phyloP scores from a whole-genome alignment of 1,139 yeast species.

The Blastobotrys aristatus region DNA sequence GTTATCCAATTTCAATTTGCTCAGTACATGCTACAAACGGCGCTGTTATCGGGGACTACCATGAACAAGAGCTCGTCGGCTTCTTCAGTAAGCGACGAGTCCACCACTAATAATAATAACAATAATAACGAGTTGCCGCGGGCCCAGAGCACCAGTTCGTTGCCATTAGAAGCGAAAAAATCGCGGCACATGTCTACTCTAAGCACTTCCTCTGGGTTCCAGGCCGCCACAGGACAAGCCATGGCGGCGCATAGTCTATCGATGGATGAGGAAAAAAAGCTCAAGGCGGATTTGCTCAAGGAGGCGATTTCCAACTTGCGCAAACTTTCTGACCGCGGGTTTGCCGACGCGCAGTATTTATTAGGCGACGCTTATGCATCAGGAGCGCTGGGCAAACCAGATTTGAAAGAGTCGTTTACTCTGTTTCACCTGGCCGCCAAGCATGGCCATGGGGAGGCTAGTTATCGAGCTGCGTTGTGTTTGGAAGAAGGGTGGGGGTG shows the following conservation, averaged over 20 bases:
- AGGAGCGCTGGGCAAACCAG: conserved; percentile 82
- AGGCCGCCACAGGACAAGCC: neutral
- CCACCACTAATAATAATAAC: conserved; percentile 1
- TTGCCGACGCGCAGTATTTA: conserved; percentile 84
- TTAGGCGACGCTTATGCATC: conserved; percentile 84
- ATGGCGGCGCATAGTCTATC: neutral
- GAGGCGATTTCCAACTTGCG: conserved; percentile 73
- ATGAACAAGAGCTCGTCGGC: neutral
- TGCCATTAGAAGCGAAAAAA: conserved; percentile 8
- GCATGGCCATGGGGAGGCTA: conserved; percentile 86
- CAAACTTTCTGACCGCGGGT: conserved; percentile 73
- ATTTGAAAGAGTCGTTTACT: conserved; percentile 66
- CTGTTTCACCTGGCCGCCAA: conserved; percentile 88
- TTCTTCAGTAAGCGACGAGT: conserved; percentile 2
- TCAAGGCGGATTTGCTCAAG: conserved; percentile 46
- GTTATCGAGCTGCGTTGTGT: conserved; percentile 86
- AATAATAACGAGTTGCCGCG: neutral
- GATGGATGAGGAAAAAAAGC: conserved; percentile 36
- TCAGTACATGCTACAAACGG: conserved; percentile 84
- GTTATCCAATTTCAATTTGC: conserved; percentile 84
- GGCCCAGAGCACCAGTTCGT: conserved; percentile 5
- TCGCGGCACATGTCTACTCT: conserved; percentile 11
- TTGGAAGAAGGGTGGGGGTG: conserved; percentile 94
- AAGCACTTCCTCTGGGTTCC: conserved; percentile 5
- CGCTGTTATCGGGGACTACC: conserved; percentile 39